phyloP scores from a whole-genome alignment of 768 basidiomycete genomes.

The Cystobasidium onofrii region DNA sequence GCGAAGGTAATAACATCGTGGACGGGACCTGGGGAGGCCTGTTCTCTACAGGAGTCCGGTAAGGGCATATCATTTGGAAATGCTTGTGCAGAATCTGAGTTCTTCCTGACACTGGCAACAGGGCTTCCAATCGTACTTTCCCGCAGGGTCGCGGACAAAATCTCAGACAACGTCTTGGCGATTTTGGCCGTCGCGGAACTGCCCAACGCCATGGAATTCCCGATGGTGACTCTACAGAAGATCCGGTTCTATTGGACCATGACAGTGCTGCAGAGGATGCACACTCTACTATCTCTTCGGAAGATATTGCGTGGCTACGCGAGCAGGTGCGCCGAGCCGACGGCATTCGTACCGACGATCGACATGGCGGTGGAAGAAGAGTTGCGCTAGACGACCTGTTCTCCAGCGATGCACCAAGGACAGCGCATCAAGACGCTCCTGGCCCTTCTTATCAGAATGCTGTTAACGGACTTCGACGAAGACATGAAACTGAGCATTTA shows the following conservation, averaged over 20 bases:
- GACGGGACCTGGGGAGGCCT: slow-evolving; percentile 25
- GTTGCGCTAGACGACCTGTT: not conserved
- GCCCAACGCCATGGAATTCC: not conserved
- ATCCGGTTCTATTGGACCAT: not conserved
- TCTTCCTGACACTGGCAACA: too few relatives aligned
- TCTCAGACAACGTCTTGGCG: not conserved
- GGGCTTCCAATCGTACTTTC: not conserved
- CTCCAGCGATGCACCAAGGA: not conserved
- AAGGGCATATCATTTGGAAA: not conserved
- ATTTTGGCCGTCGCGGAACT: not conserved
- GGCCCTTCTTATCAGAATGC: not conserved
- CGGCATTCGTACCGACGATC: not conserved
- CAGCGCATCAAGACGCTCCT: not conserved
- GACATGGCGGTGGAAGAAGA: not conserved
- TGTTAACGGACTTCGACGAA: not conserved
- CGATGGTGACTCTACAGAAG: not conserved
- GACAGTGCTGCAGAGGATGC: not conserved
- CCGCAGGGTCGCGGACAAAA: not conserved
- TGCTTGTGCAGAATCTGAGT: not conserved
- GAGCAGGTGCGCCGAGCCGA: not conserved
- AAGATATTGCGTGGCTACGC: not conserved
- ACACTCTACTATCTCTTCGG: too few relatives aligned
- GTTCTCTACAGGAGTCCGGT: slow-evolving; percentile 11
- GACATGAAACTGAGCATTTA: not conserved
- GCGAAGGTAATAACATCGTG: not conserved